Percentiles rank a stretch among this genome's conserved stretches.
Conservation (phyloP, 495 filamentous ascomycete species). For the Tirmania nivea region DNA sequence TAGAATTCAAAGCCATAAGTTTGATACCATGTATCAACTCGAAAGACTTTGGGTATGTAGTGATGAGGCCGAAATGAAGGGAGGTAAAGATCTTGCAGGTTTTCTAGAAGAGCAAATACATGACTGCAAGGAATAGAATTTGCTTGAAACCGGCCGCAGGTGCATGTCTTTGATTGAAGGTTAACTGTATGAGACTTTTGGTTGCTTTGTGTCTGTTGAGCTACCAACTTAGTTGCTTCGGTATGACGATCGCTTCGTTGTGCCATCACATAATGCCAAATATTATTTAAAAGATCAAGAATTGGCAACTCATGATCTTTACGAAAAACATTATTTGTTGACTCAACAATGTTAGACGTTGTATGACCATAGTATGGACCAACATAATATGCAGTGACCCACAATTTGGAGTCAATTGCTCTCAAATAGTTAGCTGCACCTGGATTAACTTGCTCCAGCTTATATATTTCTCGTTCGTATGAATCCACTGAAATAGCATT, state of each 20-base stretch:
- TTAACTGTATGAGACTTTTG: no score
- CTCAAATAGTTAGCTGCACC: no score
- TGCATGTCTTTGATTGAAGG: neutral
- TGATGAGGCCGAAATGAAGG: no score
- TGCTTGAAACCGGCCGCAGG: neutral
- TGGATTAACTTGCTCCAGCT: no score
- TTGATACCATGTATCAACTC: no score
- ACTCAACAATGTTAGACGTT: conserved; percentile 7
- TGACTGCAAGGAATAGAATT: neutral
- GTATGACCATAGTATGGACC: conserved; percentile 1
- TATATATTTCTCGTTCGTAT: no score
- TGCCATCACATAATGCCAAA: conserved; percentile 6
- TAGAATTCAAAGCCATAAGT: no score
- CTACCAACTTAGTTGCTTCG: neutral
- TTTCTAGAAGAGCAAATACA: neutral
- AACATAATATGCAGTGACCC: neutral
- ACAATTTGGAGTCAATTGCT: no score
- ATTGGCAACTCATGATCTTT: conserved; percentile 2
- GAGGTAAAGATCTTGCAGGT: no score
- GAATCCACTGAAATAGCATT: no score
- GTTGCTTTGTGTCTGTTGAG: no score
- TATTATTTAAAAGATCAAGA: conserved; percentile 1
- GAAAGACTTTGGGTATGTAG: no score
- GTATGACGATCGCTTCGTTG: neutral
- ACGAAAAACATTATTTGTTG: conserved; percentile 1